Percentiles rank a stretch among this genome's conserved stretches.
Conservation (phyloP, 805 yeast species). For the Yamadazyma takamatsuzukensis region DNA sequence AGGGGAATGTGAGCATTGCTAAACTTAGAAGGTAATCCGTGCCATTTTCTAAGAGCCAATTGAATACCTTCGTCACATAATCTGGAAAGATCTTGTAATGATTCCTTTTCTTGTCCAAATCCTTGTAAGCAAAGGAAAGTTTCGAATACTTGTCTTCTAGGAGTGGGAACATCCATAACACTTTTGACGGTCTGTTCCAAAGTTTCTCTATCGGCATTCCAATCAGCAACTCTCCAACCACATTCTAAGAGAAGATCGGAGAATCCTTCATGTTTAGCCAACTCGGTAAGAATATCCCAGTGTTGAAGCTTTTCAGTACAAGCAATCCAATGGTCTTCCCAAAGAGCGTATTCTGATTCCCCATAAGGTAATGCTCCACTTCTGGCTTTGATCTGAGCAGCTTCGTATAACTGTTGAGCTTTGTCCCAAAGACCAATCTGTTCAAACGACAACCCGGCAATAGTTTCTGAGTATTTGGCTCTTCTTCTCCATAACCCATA, state of each 20-base stretch:
- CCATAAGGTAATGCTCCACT: slow-evolving; percentile 94
- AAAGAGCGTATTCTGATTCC: slow-evolving; percentile 87
- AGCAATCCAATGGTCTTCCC: slow-evolving; percentile 99
- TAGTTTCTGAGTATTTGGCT: slow-evolving; percentile 91
- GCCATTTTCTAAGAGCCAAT: slow-evolving; percentile 88
- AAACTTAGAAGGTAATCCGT: slow-evolving; percentile 72
- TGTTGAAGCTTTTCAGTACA: slow-evolving; percentile 97
- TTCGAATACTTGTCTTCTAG: slow-evolving; percentile 92
- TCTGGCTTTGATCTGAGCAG: slow-evolving; percentile 94
- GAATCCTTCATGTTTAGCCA: slow-evolving; percentile 97
- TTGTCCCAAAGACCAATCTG: slow-evolving; percentile 94
- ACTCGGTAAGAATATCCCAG: slow-evolving; percentile 95
- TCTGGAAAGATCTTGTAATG: slow-evolving; percentile 78
- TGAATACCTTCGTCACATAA: slow-evolving; percentile 96
- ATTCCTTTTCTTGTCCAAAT: slow-evolving; percentile 84
- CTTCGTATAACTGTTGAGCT: slow-evolving; percentile 90
- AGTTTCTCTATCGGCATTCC: slow-evolving; percentile 94
- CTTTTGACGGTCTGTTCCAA: slow-evolving; percentile 90
- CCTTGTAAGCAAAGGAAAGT: slow-evolving; percentile 92
- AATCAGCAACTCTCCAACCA: slow-evolving; percentile 99
- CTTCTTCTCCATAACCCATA: slow-evolving; percentile 97
- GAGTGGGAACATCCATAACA: slow-evolving; percentile 98
- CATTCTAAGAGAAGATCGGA: slow-evolving; percentile 94
- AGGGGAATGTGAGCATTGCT: slow-evolving; percentile 86
- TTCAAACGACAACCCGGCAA: slow-evolving; percentile 88